Base-by-base conservation (phyloP, 163 green algal species). In the Scenedesmus sp. region DNA sequence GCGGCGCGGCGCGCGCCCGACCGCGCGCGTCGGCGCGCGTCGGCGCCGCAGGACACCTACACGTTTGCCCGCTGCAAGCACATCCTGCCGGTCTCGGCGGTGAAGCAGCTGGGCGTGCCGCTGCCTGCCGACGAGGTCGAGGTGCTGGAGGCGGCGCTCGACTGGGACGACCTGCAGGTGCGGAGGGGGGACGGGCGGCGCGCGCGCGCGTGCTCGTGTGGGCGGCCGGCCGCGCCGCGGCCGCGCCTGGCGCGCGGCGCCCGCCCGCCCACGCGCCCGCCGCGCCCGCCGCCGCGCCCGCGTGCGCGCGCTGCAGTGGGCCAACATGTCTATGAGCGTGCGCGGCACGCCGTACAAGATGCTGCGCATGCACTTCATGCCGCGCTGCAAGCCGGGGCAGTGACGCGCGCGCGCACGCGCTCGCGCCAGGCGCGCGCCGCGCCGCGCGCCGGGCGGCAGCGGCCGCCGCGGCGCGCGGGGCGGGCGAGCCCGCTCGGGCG, bases 111-210 rank as follows among this genome's bases (percentile, higher is more conserved):
- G 44, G 93, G 93, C 4, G 56, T 94, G 72, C 93, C 93, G 0
- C 84, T 96, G 80, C 89, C 93, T 0, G 77, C 71, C 5, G 51
- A 10, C 22, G 62, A 91, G 36, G 66, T 92, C 22, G 84, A 89
- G 20, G 81, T 94, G 22, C 34, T 95, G 45, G 73, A 95, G 2
- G 58, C 83, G 22, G 64, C 80, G 20, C 50, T 97, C 10, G 63
- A 58, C 3, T 97, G 93, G 93, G 90, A 96, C 74, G 91, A 96
- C 22, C 85, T 97, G n/a, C 75, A 94, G 89, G 90, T 96, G 65
- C 11, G 76, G 44, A 57, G 22, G 39, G n/a, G n/a, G n/a, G n/a
- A n/a, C n/a, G n/a, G n/a, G n/a, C n/a, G n/a, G n/a, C n/a, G n/a
- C n/a, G n/a, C n/a, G n/a, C n/a, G n/a, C n/a, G n/a, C n/a, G n/a